Base-by-base conservation (phyloP, 495 filamentous ascomycete species). In the Pyronema domesticum region DNA sequence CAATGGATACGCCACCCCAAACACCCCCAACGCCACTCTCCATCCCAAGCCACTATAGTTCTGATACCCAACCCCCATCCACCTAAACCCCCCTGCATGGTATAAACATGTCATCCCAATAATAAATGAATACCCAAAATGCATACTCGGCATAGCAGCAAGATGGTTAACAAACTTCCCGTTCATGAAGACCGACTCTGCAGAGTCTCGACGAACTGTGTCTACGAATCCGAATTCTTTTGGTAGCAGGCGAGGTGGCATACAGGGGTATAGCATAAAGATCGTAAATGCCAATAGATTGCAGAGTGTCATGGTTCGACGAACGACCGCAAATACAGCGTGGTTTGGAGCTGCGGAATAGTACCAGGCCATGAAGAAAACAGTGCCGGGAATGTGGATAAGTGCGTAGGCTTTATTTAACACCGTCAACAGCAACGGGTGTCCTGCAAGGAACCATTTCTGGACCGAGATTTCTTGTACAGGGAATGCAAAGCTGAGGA, bases 111-210 rank as follows among this genome's bases (percentile, higher is more conserved):
- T 85, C 14, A 80, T 67, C 11, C 83, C 83, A 56, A 87, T 80
- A 64, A 83, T 75, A 35, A 88, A 76, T 6, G 83, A 80, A 61
- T 86, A 88, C 9, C 82, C 83, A 65, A 88, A 88, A 63, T 88
- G 82, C 57, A 88, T 74, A 13, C 80, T 66, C 33, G 83, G 83
- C 83, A 87, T 87, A 13, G 83, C 83, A 19, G 83, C 83, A 68
- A 70, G 68, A 56, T 70, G 66, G 56, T 78, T 79, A 59, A 74
- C 67, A 54, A 73, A 80, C 45, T 79, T 74, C 4, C 77, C 75
- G 17, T 67, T 69, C 67, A 78, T 78, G 74, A 74, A 81, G 8
- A 72, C 71, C 23, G 66, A 77, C 58, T 79, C 73, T 1, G 75
- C 79, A 35, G 80, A 72, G 47, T 78, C 76, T 56, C 75, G 76